These are phyloP conservation scores for Cryomyces minteri DNA, from an alignment of 495 filamentous ascomycete species.

Conservation along the genomic window DNA sequence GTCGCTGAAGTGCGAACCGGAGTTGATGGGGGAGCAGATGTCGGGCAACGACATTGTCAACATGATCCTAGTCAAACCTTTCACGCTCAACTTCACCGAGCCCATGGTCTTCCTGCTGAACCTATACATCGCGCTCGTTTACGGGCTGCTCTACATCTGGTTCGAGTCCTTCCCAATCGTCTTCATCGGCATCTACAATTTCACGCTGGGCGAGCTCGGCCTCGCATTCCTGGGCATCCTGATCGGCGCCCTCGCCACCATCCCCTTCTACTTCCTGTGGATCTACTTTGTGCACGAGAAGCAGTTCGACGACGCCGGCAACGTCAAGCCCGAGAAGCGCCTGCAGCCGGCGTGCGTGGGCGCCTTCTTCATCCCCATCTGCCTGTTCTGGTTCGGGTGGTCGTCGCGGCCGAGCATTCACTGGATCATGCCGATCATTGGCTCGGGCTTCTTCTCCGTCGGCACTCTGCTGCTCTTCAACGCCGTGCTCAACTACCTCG, in stretches of 20 bases:
- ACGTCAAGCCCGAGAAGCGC: slow-evolving; percentile 25
- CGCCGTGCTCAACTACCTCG: slow-evolving; percentile 1
- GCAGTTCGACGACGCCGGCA: slow-evolving; percentile 22
- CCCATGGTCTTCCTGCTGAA: slow-evolving; percentile 33
- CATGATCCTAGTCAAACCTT: slow-evolving; percentile 20
- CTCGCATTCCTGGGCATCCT: slow-evolving; percentile 33
- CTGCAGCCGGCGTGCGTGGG: slow-evolving; percentile 27
- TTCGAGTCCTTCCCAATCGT: slow-evolving; percentile 39
- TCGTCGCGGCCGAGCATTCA: slow-evolving; percentile 22
- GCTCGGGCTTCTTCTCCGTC: slow-evolving; percentile 30
- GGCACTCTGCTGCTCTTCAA: slow-evolving; percentile 1
- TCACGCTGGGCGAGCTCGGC: slow-evolving; percentile 27
- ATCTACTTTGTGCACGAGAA: slow-evolving; percentile 22
- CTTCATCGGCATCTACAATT: slow-evolving; percentile 29
- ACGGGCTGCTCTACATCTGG: slow-evolving; percentile 36
- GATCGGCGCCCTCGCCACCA: slow-evolving; percentile 20
- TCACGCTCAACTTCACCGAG: slow-evolving; percentile 24
- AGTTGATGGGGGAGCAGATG: slow-evolving; percentile 18
- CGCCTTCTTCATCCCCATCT: slow-evolving; percentile 25
- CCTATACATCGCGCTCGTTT: slow-evolving; percentile 33
- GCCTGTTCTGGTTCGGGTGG: slow-evolving; percentile 34
- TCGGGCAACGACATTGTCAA: slow-evolving; percentile 20
- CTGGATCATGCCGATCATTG: slow-evolving; percentile 37
- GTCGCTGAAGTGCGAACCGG: slow-evolving; percentile 17
- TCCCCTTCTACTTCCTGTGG: slow-evolving; percentile 29